Percentiles rank a stretch among this genome's conserved stretches.
These are phyloP conservation scores for Penicillium canescens DNA, from an alignment of 495 filamentous ascomycete species.

Conservation along the genomic window DNA sequence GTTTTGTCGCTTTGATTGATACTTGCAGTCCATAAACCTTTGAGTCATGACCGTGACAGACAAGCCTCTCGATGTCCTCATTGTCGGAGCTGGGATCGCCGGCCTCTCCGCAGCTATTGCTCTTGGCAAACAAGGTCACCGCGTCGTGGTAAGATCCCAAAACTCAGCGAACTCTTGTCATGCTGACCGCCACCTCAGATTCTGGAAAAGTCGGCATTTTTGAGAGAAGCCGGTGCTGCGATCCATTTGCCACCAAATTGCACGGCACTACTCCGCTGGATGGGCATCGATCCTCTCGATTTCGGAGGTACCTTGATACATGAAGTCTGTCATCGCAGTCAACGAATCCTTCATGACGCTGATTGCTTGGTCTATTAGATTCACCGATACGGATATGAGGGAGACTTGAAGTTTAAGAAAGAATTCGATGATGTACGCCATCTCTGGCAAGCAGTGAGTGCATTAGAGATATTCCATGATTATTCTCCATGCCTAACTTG, in stretches of 20 bases:
- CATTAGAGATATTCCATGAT: neutral
- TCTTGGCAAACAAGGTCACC: slow-evolving; percentile 32
- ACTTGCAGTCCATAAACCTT: neutral
- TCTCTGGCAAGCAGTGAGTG: slow-evolving; percentile 25
- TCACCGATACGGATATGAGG: slow-evolving; percentile 18
- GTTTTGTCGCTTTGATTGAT: neutral
- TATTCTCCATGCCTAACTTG: neutral
- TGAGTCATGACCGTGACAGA: neutral
- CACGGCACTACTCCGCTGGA: slow-evolving; percentile 42
- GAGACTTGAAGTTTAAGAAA: slow-evolving; percentile 18
- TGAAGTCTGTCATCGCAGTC: slow-evolving; percentile 11
- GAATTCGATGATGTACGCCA: slow-evolving; percentile 20
- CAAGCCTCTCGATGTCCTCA: slow-evolving; percentile 20
- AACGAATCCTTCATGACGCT: neutral
- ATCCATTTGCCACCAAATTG: slow-evolving; percentile 54
- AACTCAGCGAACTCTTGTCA: neutral
- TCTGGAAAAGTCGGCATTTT: slow-evolving; percentile 51
- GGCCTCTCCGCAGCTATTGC: slow-evolving; percentile 33
- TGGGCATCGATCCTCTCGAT: slow-evolving; percentile 45
- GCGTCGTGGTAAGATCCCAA: slow-evolving; percentile 21
- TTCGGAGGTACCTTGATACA: slow-evolving; percentile 28
- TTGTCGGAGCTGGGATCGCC: slow-evolving; percentile 33
- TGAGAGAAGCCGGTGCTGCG: slow-evolving; percentile 57
- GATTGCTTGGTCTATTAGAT: slow-evolving; percentile 13
- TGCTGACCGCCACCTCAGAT: slow-evolving; percentile 25